Evolutionary conservation across 2,329 filamentous ascomycete genomes (phyloP).

Genomic region (Claviceps sorghi): DNA sequence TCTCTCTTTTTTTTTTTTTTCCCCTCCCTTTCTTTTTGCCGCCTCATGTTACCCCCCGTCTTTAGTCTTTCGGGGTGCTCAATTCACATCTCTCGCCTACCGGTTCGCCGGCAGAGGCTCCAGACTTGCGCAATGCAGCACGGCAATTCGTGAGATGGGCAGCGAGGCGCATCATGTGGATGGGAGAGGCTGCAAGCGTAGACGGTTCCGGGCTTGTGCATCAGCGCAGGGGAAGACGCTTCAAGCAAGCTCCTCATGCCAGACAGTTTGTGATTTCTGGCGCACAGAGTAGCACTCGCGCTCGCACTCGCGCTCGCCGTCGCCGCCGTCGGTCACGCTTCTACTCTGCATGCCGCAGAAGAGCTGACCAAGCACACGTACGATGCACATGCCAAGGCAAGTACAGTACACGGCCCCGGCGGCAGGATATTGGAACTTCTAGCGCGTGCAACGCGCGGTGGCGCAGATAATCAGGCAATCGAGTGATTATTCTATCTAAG

Average conservation of each 20-base stretch:
- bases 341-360: not conserved
- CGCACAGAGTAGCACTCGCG: not conserved
- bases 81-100: no score
- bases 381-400: not conserved
- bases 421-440: not conserved
- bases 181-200: not conserved
- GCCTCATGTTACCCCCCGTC: no score
- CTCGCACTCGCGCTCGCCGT: no score
- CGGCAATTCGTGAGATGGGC: no score
- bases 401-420: not conserved
- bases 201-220: not conserved
- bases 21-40: no score
- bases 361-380: not conserved
- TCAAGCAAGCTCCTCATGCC: not conserved
- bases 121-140: no score
- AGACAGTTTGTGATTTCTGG: not conserved
- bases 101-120: no score
- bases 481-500: no score
- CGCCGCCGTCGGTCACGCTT: not conserved
- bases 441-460: no score
- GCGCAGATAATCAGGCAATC: no score
- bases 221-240: not conserved
- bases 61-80: no score
- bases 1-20: no score
- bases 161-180: not conserved